Evolutionary conservation across 352 stramenopile species (phyloP).

Genomic region (Phytopythium oedochilum): DNA sequence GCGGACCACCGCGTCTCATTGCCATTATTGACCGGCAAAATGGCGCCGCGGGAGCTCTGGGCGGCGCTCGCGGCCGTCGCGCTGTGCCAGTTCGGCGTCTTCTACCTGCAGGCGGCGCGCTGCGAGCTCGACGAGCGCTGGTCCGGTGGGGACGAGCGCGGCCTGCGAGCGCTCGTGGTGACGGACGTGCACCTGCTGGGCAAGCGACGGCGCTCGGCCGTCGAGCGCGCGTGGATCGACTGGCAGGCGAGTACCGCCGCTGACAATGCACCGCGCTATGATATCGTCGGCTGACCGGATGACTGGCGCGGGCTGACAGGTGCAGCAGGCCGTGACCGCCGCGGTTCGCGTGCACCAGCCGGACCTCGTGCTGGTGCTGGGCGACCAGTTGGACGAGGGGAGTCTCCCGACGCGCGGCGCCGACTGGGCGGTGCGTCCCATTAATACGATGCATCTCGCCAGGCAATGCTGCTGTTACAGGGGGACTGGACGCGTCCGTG

Average conservation of each 20-base stretch:
- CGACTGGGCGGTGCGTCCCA: conserved; percentile 38
- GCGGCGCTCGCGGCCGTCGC: conserved; percentile 19
- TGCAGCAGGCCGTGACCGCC: conserved; percentile 25
- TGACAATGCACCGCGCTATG: too few species aligned
- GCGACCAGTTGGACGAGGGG: conserved; percentile 77
- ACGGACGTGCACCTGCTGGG: conserved; percentile 75
- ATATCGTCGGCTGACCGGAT: neutral
- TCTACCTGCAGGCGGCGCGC: conserved; percentile 50
- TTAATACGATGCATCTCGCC: too few species aligned
- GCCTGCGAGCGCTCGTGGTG: conserved; percentile 46
- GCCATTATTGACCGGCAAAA: neutral
- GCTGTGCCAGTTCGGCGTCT: conserved; percentile 47
- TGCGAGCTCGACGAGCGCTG: conserved; percentile 17
- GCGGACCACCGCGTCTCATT: too few species aligned
- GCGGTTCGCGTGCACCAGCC: conserved; percentile 48
- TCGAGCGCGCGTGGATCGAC: conserved; percentile 70
- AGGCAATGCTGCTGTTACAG: too few species aligned
- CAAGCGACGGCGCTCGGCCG: conserved; percentile 44
- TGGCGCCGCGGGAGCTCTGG: conserved; percentile 13
- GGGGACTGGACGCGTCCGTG: too few species aligned
- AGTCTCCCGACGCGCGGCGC: conserved; percentile 34
- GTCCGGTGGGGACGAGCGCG: neutral
- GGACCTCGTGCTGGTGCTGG: conserved; percentile 55
- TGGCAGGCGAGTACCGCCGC: conserved; percentile 30
- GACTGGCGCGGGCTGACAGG: conserved; percentile 9